Evolutionary conservation across 2,329 filamentous ascomycete genomes (phyloP).

Genomic region (Torrubiella hemipterigena): DNA sequence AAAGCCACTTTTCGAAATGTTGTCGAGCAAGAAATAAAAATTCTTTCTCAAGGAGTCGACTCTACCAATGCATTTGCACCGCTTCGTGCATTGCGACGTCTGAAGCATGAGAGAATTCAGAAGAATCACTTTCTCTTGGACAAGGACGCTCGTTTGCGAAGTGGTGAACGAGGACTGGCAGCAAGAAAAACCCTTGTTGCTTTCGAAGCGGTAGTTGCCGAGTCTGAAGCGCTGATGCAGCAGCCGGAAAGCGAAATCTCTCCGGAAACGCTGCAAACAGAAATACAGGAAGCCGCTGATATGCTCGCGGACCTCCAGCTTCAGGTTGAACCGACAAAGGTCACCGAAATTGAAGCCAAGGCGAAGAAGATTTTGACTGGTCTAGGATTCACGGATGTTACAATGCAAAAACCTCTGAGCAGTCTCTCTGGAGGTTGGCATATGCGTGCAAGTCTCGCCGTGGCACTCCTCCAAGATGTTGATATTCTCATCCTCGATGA

Average conservation of each 20-base stretch:
- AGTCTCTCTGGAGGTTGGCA: slow-evolving; percentile 68
- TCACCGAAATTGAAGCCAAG: slow-evolving; percentile 51
- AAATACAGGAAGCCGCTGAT: slow-evolving; percentile 59
- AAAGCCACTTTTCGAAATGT: slow-evolving; percentile 42
- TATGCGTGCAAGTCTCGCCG: slow-evolving; percentile 56
- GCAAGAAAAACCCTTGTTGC: slow-evolving; percentile 63
- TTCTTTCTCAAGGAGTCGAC: slow-evolving; percentile 49
- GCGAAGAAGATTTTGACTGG: slow-evolving; percentile 56
- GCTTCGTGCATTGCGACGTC: slow-evolving; percentile 45
- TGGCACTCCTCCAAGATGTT: slow-evolving; percentile 56
- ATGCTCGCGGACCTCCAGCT: slow-evolving; percentile 58
- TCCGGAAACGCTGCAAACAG: slow-evolving; percentile 42
- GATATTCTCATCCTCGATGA: slow-evolving; percentile 78
- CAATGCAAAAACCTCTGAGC: slow-evolving; percentile 45
- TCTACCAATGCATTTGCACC: slow-evolving; percentile 41
- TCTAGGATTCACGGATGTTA: slow-evolving; percentile 56
- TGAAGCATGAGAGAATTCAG: slow-evolving; percentile 51
- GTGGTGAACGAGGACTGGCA: slow-evolving; percentile 61
- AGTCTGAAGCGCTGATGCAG: slow-evolving; percentile 37
- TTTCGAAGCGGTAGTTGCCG: slow-evolving; percentile 54
- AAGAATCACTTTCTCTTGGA: slow-evolving; percentile 55
- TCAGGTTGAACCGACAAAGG: slow-evolving; percentile 52
- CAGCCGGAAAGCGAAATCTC: slow-evolving; percentile 46
- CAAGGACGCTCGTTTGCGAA: slow-evolving; percentile 62
- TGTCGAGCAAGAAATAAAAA: slow-evolving; percentile 46